Evolutionary conservation across 768 basidiomycete species (phyloP).

Genomic region (Cyclocybe cylindracea): DNA sequence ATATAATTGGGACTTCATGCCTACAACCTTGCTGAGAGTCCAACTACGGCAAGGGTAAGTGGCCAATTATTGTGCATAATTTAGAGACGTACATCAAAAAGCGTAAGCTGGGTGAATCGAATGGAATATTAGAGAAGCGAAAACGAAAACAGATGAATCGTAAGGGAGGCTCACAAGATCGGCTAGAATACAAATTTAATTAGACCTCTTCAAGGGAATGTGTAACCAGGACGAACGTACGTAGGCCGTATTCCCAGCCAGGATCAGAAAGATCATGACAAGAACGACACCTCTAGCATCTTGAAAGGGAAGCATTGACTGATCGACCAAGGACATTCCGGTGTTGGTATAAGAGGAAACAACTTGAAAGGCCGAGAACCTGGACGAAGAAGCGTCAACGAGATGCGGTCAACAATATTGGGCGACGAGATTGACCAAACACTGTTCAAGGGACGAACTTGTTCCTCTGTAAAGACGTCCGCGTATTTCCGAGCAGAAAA

Average conservation of each 20-base stretch:
- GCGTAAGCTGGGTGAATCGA: slow-evolving; percentile 57
- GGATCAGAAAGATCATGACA: slow-evolving; percentile 68
- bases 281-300: slow-evolving; percentile 80
- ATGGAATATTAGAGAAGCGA: not conserved
- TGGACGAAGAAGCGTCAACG: slow-evolving; percentile 23
- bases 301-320: slow-evolving; percentile 92
- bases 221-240: slow-evolving; percentile 51
- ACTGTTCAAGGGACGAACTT: slow-evolving; percentile 54
- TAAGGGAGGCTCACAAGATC: slow-evolving; percentile 63
- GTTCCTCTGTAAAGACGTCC: slow-evolving; percentile 47
- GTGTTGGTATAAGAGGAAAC: slow-evolving; percentile 89
- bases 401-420: not conserved
- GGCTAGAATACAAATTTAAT: slow-evolving; percentile 50
- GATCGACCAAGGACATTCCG: slow-evolving; percentile 84
- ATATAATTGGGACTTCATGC: slow-evolving; percentile 55
- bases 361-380: slow-evolving; percentile 86
- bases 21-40: slow-evolving; percentile 63
- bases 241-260: slow-evolving; percentile 93
- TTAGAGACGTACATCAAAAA: slow-evolving; percentile 69
- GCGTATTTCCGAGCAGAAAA: slow-evolving; percentile 64
- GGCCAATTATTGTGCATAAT: not conserved
- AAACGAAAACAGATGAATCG: slow-evolving; percentile 9
- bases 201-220: not conserved
- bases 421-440: slow-evolving; percentile 55
- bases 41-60: slow-evolving; percentile 53